Conservation (phyloP, 2,329 filamentous ascomycete genomes). For the Ascochyta pisi region DNA sequence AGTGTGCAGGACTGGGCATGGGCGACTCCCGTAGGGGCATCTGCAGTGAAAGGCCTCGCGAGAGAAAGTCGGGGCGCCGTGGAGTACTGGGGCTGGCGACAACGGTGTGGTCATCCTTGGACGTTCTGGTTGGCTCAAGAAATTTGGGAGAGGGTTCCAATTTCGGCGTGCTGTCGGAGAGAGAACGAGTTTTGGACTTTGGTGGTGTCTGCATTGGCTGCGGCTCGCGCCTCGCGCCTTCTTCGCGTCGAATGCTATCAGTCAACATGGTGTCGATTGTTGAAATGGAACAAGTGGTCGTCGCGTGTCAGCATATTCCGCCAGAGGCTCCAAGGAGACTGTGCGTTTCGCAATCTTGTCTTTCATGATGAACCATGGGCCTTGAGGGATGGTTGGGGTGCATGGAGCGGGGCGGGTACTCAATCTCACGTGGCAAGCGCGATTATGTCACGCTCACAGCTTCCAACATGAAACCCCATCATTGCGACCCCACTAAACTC, state of each 20-base stretch:
- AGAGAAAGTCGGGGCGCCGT: conserved; percentile 68
- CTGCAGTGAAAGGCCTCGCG: conserved; percentile 72
- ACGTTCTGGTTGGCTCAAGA: conserved; percentile 46
- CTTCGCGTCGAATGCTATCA: conserved; percentile 31
- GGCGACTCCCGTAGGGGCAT: conserved; percentile 64
- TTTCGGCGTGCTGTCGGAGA: conserved; percentile 54
- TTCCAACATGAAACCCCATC: background rate
- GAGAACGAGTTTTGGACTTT: conserved; percentile 52
- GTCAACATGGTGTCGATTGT: conserved; percentile 30
- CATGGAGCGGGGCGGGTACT: conserved; percentile 36
- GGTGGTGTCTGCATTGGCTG: conserved; percentile 34
- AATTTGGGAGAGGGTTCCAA: conserved; percentile 57
- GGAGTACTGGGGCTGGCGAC: conserved; percentile 64
- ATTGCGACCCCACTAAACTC: background rate
- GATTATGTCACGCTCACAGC: conserved; percentile 16
- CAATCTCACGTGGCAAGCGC: conserved; percentile 28
- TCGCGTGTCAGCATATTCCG: conserved; percentile 34
- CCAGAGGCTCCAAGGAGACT: conserved; percentile 16
- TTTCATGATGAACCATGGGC: conserved; percentile 18
- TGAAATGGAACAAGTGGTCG: conserved; percentile 13
- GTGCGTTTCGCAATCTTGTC: conserved; percentile 11
- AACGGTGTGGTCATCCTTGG: conserved; percentile 56
- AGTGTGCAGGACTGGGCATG: conserved; percentile 57
- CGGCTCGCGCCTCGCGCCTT: conserved; percentile 21
- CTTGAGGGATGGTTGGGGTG: conserved; percentile 15